These are phyloP conservation scores for Lactuca sativa DNA, from an alignment of 129 eudicot species.

Conservation along the genomic window DNA sequence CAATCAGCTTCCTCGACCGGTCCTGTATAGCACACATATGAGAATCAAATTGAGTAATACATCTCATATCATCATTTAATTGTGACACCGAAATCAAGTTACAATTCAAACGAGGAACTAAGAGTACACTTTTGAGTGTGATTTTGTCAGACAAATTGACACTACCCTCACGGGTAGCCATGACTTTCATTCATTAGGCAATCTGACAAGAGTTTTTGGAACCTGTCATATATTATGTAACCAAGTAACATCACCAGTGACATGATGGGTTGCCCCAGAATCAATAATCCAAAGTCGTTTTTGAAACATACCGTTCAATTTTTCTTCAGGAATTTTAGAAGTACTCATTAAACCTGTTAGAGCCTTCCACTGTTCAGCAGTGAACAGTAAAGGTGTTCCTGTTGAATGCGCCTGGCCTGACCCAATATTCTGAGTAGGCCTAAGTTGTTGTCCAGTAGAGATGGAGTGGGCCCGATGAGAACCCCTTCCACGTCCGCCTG, in stretches of 20 bases:
- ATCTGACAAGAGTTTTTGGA: background rate
- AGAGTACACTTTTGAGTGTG: background rate
- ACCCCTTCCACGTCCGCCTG: background rate
- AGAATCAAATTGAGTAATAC: background rate
- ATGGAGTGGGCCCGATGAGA: background rate
- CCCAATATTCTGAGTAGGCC: no score
- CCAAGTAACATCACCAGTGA: background rate
- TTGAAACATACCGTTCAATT: background rate
- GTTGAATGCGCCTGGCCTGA: background rate
- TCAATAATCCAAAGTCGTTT: background rate
- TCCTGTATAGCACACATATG: conserved; percentile 3
- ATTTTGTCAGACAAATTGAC: background rate
- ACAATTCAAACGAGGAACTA: background rate
- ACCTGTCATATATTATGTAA: background rate
- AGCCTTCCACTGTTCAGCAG: conserved; percentile 6
- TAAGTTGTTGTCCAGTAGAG: background rate
- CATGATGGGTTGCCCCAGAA: background rate
- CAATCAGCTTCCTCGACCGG: background rate
- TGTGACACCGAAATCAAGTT: background rate
- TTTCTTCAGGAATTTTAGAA: background rate
- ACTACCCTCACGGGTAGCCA: background rate
- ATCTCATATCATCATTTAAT: background rate
- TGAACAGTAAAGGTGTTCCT: conserved; percentile 3
- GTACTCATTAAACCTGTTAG: background rate
- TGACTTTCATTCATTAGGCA: background rate